phyloP scores from a whole-genome alignment of 78 protist species.

The Dictyostelium firmibasis region DNA sequence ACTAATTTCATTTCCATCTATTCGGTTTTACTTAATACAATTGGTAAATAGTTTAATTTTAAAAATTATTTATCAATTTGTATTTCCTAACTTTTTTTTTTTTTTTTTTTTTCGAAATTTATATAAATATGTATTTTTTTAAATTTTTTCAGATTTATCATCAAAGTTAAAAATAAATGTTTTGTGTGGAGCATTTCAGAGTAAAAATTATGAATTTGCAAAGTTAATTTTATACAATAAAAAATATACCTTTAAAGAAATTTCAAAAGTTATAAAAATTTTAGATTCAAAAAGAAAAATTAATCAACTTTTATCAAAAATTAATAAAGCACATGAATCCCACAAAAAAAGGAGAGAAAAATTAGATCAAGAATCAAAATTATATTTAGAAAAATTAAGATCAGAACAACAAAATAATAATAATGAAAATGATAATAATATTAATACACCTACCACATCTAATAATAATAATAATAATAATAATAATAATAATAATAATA shows the following conservation, averaged over 20 bases:
- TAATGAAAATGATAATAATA: neutral
- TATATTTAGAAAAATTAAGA: neutral
- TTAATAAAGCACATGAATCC: neutral
- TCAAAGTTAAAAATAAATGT: constrained; percentile 34
- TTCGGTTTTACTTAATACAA: constrained; percentile 6
- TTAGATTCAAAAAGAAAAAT: constrained; percentile 45
- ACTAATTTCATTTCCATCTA: constrained; percentile 34
- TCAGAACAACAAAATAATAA: neutral
- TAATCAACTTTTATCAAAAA: neutral
- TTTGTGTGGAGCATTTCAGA: constrained; percentile 46
- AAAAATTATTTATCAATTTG: neutral
- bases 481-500: constrained; percentile 4
- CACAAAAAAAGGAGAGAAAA: neutral
- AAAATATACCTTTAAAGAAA: constrained; percentile 66
- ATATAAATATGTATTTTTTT: neutral
- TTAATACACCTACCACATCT: too few species aligned
- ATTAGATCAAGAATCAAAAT: neutral
- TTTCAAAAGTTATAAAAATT: constrained; percentile 47
- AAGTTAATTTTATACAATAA: constrained; percentile 21
- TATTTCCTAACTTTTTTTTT: neutral
- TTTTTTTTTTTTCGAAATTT: neutral
- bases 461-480: constrained; percentile 9
- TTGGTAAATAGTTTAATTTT: neutral
- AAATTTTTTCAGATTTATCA: neutral
- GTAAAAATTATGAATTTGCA: constrained; percentile 38